phyloP scores from a whole-genome alignment of 495 filamentous ascomycete genomes.

The Lophiostoma macrostomum region DNA sequence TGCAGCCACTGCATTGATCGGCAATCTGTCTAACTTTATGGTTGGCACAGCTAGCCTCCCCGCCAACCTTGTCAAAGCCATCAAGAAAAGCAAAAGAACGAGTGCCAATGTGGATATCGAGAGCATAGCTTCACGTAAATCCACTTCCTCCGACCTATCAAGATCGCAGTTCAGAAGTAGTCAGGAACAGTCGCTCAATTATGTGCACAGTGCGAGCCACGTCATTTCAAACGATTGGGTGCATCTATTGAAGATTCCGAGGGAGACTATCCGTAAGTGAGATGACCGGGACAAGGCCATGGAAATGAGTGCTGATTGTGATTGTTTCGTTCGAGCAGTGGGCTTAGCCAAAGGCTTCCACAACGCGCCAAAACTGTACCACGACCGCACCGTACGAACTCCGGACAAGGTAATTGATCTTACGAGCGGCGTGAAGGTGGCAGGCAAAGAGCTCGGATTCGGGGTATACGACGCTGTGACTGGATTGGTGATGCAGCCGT shows the following conservation, averaged over 20 bases:
- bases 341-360: slow-evolving; percentile 25
- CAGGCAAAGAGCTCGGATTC: slow-evolving; percentile 16
- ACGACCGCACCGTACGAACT: slow-evolving; percentile 17
- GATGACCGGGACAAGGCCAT: too few relatives aligned
- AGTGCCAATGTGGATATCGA: too few relatives aligned
- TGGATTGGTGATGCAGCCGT: slow-evolving; percentile 20
- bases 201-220: slow-evolving; percentile 47
- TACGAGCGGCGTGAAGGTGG: slow-evolving; percentile 8
- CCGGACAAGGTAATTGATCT: slow-evolving; percentile 18
- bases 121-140: not conserved
- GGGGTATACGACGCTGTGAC: slow-evolving; percentile 18
- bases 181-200: not conserved
- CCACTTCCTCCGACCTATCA: not conserved
- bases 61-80: too few relatives aligned
- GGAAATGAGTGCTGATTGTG: too few relatives aligned
- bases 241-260: too few relatives aligned
- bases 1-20: too few relatives aligned
- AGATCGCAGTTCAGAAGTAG: not conserved
- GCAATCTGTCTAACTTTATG: too few relatives aligned
- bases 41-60: too few relatives aligned
- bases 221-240: not conserved
- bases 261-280: too few relatives aligned
- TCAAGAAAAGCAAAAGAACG: too few relatives aligned
- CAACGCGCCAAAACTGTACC: slow-evolving; percentile 22
- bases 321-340: too few relatives aligned